Evolutionary conservation across 306 rosid species (phyloP).

Genomic region (Trichosanthes cucumerina): DNA sequence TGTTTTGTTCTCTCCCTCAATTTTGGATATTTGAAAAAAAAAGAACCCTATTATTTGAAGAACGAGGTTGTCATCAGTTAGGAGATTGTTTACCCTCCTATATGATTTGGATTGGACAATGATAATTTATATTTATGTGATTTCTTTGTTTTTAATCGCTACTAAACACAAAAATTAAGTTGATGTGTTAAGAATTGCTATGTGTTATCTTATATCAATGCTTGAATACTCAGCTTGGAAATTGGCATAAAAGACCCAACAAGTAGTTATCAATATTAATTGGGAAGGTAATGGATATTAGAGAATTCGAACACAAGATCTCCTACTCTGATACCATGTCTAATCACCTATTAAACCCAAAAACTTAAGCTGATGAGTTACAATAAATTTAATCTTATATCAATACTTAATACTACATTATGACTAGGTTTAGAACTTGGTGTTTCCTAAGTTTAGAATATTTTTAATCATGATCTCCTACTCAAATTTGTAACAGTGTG

Average conservation of each 20-base stretch:
- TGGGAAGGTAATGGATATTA: background rate
- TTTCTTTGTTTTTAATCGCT: background rate
- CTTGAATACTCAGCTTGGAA: background rate
- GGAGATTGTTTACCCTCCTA: background rate
- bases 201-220: background rate
- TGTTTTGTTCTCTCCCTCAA: background rate
- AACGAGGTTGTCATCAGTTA: background rate
- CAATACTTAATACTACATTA: background rate
- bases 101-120: background rate
- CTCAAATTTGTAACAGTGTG: background rate
- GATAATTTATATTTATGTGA: background rate
- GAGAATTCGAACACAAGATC: background rate
- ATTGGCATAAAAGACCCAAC: background rate
- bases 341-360: background rate
- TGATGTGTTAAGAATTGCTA: background rate
- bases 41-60: background rate
- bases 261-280: background rate
- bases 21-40: background rate
- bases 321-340: background rate
- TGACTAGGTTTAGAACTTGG: background rate
- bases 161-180: background rate
- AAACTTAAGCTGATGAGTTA: background rate
- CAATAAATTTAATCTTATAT: background rate
- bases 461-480: background rate
- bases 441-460: background rate